Percentiles rank a stretch among this genome's conserved stretches.
Evolutionary conservation across 2,329 filamentous ascomycete species (phyloP).

Genomic region (Sporothrix luriei): DNA sequence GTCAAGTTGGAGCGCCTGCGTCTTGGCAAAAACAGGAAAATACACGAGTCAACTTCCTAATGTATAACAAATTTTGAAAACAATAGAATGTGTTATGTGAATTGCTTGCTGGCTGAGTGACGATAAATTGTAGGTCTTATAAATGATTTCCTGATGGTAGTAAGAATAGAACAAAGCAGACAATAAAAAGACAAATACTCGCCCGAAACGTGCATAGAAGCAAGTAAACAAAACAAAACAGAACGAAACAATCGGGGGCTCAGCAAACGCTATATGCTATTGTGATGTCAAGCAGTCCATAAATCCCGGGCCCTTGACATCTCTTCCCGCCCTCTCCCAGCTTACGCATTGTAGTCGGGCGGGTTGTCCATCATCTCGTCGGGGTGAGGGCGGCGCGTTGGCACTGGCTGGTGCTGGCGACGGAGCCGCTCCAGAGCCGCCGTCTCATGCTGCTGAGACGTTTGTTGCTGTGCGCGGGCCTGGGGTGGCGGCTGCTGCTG

Average conservation of each 20-base stretch:
- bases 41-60: background rate
- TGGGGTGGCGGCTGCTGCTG: background rate
- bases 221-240: background rate
- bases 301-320: background rate
- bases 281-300: background rate
- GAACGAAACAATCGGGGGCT: background rate
- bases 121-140: background rate
- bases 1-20: background rate
- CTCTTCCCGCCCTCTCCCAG: background rate
- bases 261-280: background rate
- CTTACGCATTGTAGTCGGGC: conserved; percentile 23
- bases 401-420: background rate
- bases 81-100: background rate
- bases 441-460: conserved; percentile 3
- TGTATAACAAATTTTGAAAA: background rate
- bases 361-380: conserved; percentile 25
- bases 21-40: background rate
- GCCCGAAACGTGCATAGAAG: background rate
- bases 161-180: background rate
- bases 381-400: background rate
- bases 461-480: background rate
- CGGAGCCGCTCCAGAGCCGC: background rate
- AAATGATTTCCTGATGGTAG: background rate
- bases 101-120: background rate
- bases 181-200: background rate